Conservation (phyloP, 2,329 filamentous ascomycete genomes). For the Leptographium wingfieldii region DNA sequence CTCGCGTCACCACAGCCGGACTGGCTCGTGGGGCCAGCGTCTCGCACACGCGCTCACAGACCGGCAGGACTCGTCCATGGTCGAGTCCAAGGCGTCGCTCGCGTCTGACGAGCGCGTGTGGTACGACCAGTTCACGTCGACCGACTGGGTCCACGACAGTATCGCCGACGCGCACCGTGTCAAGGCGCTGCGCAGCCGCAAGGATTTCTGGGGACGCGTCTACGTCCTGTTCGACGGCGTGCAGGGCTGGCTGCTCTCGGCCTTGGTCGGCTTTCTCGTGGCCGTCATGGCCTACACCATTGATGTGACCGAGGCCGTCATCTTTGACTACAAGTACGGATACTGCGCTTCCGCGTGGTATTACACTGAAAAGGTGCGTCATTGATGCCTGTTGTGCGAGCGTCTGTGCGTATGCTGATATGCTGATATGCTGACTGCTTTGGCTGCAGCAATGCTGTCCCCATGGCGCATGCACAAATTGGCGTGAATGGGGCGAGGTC, state of each 20-base stretch:
- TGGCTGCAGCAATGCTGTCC: slow-evolving; percentile 39
- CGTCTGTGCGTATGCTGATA: slow-evolving; percentile 23
- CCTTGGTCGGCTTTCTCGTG: slow-evolving; percentile 75
- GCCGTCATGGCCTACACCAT: slow-evolving; percentile 80
- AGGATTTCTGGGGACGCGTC: slow-evolving; percentile 72
- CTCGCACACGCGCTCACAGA: slow-evolving; percentile 49
- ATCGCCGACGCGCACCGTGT: slow-evolving; percentile 88
- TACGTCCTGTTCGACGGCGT: slow-evolving; percentile 69
- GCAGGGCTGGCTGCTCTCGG: slow-evolving; percentile 90
- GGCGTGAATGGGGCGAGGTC: slow-evolving; percentile 42
- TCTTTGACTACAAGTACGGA: slow-evolving; percentile 87
- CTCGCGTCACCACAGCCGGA: slow-evolving; percentile 40
- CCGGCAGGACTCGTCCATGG: slow-evolving; percentile 40
- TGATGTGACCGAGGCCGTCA: slow-evolving; percentile 69
- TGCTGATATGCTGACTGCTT: slow-evolving; percentile 17
- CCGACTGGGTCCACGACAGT: slow-evolving; percentile 95
- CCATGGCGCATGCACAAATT: slow-evolving; percentile 41
- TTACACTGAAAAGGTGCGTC: slow-evolving; percentile 47
- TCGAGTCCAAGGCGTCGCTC: slow-evolving; percentile 52
- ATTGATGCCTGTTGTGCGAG: background rate
- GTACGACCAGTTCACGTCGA: slow-evolving; percentile 98
- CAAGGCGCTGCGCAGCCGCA: slow-evolving; percentile 67
- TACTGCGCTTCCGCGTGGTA: slow-evolving; percentile 67
- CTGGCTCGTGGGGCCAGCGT: slow-evolving; percentile 46
- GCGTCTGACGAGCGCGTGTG: slow-evolving; percentile 76